A percentile compares a stretch with the other conserved stretches of the same genome.
Conservation (phyloP, 2,329 filamentous ascomycete species). For the Anthostomella pinea region DNA sequence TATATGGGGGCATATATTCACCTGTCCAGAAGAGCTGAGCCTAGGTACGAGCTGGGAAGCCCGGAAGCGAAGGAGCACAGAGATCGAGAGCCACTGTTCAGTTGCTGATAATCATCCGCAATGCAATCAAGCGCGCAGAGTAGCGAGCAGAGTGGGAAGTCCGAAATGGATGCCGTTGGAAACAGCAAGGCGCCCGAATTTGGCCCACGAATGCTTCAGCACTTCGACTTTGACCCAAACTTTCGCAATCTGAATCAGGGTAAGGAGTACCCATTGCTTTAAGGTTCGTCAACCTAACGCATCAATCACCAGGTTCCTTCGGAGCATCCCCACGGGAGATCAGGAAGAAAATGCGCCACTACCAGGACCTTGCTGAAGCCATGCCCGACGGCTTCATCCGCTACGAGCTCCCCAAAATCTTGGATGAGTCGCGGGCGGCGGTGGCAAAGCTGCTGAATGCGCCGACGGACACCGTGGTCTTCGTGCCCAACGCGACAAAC, state of each 20-base stretch:
- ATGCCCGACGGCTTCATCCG: conserved; percentile 75
- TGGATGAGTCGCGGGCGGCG: conserved; percentile 63
- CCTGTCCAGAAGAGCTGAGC: too few species aligned
- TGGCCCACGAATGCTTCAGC: conserved; percentile 53
- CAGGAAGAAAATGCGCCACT: conserved; percentile 55
- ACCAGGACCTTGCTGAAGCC: conserved; percentile 65
- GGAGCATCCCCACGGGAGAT: conserved; percentile 69
- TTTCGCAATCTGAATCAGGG: conserved; percentile 79
- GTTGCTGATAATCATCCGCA: too few species aligned
- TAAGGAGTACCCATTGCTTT: conserved; percentile 32
- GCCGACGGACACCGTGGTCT: conserved; percentile 64
- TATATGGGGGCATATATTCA: too few species aligned
- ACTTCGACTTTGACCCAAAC: conserved; percentile 67
- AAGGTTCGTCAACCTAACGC: not conserved
- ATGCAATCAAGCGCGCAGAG: not conserved
- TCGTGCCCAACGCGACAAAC: conserved; percentile 78
- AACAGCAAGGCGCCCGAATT: conserved; percentile 31
- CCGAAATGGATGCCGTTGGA: not conserved
- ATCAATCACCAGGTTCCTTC: conserved; percentile 64
- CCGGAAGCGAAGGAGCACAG: too few species aligned
- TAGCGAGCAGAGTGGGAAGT: not conserved
- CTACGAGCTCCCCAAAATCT: conserved; percentile 58
- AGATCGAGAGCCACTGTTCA: too few species aligned
- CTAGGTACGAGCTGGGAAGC: too few species aligned
- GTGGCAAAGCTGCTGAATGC: conserved; percentile 66